Evolutionary conservation across 1,284 basidiomycete species (phyloP), one percentile per base, ranked within the genome.

Genomic region (Rhodotorula mucilaginosa): DNA sequence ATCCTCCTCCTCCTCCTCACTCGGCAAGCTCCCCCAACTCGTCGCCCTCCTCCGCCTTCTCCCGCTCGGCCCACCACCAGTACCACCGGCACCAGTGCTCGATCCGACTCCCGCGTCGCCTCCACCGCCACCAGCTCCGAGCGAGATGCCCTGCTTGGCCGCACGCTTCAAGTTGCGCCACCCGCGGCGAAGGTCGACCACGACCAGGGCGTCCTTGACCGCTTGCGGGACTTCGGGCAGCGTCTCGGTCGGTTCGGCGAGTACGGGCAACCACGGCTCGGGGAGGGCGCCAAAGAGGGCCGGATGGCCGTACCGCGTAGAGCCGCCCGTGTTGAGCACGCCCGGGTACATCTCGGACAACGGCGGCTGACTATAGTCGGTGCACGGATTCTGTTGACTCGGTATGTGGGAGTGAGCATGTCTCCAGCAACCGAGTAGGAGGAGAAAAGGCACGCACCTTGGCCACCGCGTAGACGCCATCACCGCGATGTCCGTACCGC

Each of bases 351-450:
- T 94, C 78, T 91, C 91, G 18, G 90, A 89, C 91, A 97, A 93
- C 0, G 94, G 93, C 0, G 93, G 93, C 81, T 97, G 94, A 0
- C 91, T 93, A 89, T 92, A 97, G 82, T 97, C 92, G 19, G 93
- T 97, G 48, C 89, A 85, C 71, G 90, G 88, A 79, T 95, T 92
- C 78, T 92, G 90, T 44, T 44, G 39, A 44, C 39, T 10, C 10
- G 10, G 39, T 44, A 10, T 13, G 1, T 13, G 10, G 0, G 34
- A 21, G 34, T 46, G 31, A 56, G 44, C 29, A 23, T 21, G 12
- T 21, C 19, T 4, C 10, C 16, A 12, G 21, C 16, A 23, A 62
- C 6, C 8, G 39, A 34, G 7, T 62, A 47, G 23, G 31, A 19
- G 18, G 31, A 19, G 34, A 29, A 21, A 51, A 34, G n/a, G 15